Percentiles rank a stretch among this genome's conserved stretches.
These are phyloP conservation scores for Davidsoniella virescens DNA, from an alignment of 2,329 filamentous ascomycete species.

Conservation along the genomic window DNA sequence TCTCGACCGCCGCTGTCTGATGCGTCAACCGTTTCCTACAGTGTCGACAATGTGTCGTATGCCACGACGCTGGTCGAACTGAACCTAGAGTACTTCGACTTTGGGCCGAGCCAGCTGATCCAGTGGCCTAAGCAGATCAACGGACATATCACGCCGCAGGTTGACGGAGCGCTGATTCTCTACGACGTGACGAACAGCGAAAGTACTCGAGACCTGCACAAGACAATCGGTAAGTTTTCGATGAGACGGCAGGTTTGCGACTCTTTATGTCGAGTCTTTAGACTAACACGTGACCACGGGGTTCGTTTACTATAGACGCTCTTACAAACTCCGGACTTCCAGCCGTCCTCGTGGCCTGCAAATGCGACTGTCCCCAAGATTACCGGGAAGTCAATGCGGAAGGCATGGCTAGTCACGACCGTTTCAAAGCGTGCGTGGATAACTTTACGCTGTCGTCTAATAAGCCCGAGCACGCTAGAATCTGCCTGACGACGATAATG, in stretches of 20 bases:
- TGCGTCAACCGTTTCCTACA: slow-evolving; percentile 39
- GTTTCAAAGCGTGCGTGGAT: slow-evolving; percentile 53
- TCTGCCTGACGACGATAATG: slow-evolving; percentile 61
- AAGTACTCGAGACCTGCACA: slow-evolving; percentile 57
- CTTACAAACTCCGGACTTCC: slow-evolving; percentile 58
- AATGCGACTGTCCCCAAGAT: slow-evolving; percentile 65
- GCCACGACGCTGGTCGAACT: slow-evolving; percentile 48
- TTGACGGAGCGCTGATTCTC: slow-evolving; percentile 71
- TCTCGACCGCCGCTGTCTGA: slow-evolving; percentile 35
- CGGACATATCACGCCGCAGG: slow-evolving; percentile 52
- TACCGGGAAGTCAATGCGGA: slow-evolving; percentile 56
- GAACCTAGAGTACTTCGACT: slow-evolving; percentile 48
- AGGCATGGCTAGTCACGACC: slow-evolving; percentile 41
- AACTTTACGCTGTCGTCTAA: slow-evolving; percentile 58
- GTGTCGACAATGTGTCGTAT: slow-evolving; percentile 41
- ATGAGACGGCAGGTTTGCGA: background rate
- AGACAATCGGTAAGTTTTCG: slow-evolving; percentile 57
- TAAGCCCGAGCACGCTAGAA: slow-evolving; percentile 54
- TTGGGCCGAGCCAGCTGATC: slow-evolving; percentile 38
- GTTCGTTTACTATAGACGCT: slow-evolving; percentile 36
- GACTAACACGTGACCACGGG: background rate
- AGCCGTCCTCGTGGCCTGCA: slow-evolving; percentile 69
- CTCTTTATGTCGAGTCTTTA: slow-evolving; percentile 3
- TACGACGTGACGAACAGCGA: slow-evolving; percentile 74
- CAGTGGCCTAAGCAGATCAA: slow-evolving; percentile 53